These are phyloP conservation scores for Tuber borchii DNA, from an alignment of 495 filamentous ascomycete species.

Conservation along the genomic window DNA sequence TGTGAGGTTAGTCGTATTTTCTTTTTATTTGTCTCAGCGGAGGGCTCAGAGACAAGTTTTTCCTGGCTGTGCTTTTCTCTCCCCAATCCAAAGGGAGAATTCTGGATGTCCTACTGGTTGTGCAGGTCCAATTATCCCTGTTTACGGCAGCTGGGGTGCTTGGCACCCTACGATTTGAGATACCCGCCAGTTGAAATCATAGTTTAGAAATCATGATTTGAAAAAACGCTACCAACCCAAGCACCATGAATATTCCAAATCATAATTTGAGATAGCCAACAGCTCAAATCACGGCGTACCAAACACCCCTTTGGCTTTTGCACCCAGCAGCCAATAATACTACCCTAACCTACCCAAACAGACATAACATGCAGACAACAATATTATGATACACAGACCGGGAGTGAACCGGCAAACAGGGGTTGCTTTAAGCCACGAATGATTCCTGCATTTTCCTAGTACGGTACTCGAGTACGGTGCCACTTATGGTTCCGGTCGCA, in stretches of 20 bases:
- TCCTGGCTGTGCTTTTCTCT: neutral
- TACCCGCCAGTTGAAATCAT: no score
- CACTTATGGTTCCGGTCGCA: neutral
- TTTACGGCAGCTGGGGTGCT: neutral
- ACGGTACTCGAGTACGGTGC: neutral
- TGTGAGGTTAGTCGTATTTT: neutral
- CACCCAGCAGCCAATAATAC: no score
- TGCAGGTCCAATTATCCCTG: neutral
- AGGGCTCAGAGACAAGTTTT: neutral
- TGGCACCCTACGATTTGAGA: no score
- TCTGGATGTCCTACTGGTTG: neutral
- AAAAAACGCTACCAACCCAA: no score
- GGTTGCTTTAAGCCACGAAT: neutral
- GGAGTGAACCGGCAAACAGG: neutral
- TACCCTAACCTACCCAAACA: no score
- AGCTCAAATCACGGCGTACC: no score
- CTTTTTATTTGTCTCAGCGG: neutral
- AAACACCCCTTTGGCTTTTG: no score
- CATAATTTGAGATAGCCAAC: no score
- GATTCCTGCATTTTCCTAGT: neutral
- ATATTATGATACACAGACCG: neutral
- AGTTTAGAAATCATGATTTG: no score
- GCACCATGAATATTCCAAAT: no score
- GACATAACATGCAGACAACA: neutral
- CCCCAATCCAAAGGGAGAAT: no score